Evolutionary conservation across 257 asterid species (phyloP), one percentile per base, ranked within the genome.

Genomic region (Gentiana macrophylla): DNA sequence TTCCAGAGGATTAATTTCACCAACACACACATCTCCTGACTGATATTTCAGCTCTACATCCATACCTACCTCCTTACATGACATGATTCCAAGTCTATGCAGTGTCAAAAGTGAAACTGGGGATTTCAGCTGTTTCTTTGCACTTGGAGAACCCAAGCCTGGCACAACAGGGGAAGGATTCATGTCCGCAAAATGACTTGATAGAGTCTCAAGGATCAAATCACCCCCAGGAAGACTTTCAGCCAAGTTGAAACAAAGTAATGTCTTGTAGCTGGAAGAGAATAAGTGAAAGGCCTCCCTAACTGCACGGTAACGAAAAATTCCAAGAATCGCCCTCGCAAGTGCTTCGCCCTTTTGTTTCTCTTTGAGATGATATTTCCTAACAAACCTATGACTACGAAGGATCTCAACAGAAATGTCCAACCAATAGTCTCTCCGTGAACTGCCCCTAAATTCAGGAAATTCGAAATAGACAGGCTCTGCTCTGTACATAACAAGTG

Each of bases 151-250:
- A 59, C 73, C 77, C 57, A 56, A 63, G 67, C 82, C 85, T 52
- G 52, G 66, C 45, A 49, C 76, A 3, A 68, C 72, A 59, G 69
- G 53, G 54, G 61, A 44, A 47, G 79, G 65, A 65, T 63, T 74
- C 71, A 79, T 63, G 66, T 73, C 70, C 53, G 67, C 56, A 68
- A 83, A 65, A 37, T 80, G 89, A 66, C 76, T 73, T 35, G 89
- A 74, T 56, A 89, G 68, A 50, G 82, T 77, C 72, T 80, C 85
- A 76, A 83, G 70, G 64, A 89, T 83, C 69, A 72, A 62, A 76
- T 89, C 91, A 67, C 97, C 97, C 9, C 95, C 84, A 33, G 97
- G 97, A 69, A 89, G 89, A 70, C 89, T 85, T 78, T 89, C 95
- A 55, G 95, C 94, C 83, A 89, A 83, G 81, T 89, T 89, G 72